Conservation (phyloP, 169 alveolate species). For the Perkinsus chesapeaki region DNA sequence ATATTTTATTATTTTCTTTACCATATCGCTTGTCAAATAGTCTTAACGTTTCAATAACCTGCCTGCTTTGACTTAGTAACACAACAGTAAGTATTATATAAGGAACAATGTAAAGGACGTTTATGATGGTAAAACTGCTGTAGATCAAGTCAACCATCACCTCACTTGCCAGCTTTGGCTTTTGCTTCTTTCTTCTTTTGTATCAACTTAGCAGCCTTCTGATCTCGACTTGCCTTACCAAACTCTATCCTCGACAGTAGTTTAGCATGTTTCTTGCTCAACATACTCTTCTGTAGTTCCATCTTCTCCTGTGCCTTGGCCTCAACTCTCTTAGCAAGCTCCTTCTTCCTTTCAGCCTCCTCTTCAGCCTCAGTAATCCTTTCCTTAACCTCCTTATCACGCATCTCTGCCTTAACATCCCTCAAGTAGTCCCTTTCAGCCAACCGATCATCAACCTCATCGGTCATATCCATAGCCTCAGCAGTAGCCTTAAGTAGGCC, state of each 20-base stretch:
- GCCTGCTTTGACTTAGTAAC: too few relatives aligned
- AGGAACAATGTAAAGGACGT: not conserved
- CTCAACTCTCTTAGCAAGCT: not conserved
- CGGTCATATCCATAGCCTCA: not conserved
- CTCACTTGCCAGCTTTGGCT: not conserved
- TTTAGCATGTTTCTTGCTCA: not conserved
- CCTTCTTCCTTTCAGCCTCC: not conserved
- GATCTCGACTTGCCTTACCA: not conserved
- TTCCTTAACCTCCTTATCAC: not conserved
- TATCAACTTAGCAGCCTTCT: not conserved
- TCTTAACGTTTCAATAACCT: too few relatives aligned
- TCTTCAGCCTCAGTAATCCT: not conserved
- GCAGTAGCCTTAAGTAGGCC: not conserved
- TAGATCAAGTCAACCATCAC: too few relatives aligned
- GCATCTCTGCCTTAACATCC: not conserved
- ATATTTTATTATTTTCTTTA: too few relatives aligned
- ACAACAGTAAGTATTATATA: too few relatives aligned
- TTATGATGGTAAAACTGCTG: not conserved
- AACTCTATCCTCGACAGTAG: not conserved
- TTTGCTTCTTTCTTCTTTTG: not conserved
- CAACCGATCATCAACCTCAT: not conserved
- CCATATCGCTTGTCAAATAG: too few relatives aligned
- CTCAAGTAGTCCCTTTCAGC: not conserved
- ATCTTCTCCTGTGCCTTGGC: slow-evolving; percentile 9
- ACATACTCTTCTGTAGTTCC: slow-evolving; percentile 1